These are phyloP conservation scores for Calycina herbarum DNA, from an alignment of 2,329 filamentous ascomycete species.

Conservation along the genomic window DNA sequence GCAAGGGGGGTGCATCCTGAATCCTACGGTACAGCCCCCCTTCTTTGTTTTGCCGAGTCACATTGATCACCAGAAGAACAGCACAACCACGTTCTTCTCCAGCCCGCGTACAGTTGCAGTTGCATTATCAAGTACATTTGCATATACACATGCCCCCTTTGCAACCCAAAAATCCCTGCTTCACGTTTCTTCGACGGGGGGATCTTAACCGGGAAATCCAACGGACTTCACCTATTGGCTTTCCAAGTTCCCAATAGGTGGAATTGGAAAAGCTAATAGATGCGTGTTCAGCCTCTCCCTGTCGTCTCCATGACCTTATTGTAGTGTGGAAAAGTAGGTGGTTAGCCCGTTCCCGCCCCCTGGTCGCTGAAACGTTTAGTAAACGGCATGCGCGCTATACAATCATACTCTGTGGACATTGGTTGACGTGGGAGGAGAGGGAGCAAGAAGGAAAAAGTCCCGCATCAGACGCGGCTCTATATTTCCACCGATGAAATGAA, in stretches of 20 bases:
- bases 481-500: conserved; percentile 7
- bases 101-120: neutral
- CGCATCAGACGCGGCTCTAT: neutral
- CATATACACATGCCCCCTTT: neutral
- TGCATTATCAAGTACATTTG: neutral
- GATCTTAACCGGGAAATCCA: neutral
- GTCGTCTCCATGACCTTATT: too few relatives aligned
- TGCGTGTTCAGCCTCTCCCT: neutral
- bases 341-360: too few relatives aligned
- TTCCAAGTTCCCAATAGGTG: neutral
- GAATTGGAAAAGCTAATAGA: neutral
- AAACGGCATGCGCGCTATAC: conserved; percentile 1
- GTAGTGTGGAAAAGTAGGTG: too few relatives aligned
- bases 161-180: neutral
- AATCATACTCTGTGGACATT: neutral
- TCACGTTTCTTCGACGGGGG: neutral
- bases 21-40: conserved; percentile 6
- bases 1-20: neutral
- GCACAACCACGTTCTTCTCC: neutral
- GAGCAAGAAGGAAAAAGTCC: neutral
- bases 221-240: neutral
- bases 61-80: neutral
- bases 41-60: neutral
- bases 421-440: neutral
- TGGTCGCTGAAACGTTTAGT: neutral